Evolutionary conservation across 1,284 basidiomycete genomes (phyloP).

Genomic region (Pyrrhoderma noxium): DNA sequence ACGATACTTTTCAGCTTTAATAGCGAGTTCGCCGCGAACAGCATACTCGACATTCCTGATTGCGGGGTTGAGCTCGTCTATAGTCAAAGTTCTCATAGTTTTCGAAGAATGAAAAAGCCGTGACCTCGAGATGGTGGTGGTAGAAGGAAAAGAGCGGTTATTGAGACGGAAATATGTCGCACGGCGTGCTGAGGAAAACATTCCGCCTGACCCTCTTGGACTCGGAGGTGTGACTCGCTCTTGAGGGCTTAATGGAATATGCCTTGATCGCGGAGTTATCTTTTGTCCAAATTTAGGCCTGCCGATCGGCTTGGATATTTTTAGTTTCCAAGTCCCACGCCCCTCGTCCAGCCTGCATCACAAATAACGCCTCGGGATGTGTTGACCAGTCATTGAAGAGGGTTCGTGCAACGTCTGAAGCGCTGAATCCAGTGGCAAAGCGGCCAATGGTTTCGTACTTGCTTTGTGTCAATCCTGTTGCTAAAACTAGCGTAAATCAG

Average conservation of each 20-base stretch:
- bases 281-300: not conserved
- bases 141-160: not conserved
- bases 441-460: not conserved
- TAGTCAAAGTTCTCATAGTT: conserved; percentile 50
- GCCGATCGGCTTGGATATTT: not conserved
- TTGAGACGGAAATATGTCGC: not conserved
- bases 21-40: conserved; percentile 93
- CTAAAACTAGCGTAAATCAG: too few species aligned
- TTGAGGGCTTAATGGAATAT: not conserved
- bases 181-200: not conserved
- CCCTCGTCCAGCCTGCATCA: conserved; percentile 1
- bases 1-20: conserved; percentile 83
- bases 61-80: conserved; percentile 72
- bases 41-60: conserved; percentile 91
- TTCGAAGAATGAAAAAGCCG: conserved; percentile 6
- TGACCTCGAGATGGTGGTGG: not conserved
- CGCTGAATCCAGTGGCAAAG: conserved; percentile 4
- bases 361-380: not conserved
- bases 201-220: not conserved
- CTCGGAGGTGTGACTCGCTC: not conserved
- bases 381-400: conserved; percentile 3
- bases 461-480: too few species aligned
- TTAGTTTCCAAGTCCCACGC: conserved; percentile 4
- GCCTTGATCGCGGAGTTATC: not conserved
- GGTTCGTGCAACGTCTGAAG: not conserved